Base-by-base conservation (phyloP, 2,329 filamentous ascomycete genomes). In the Paracoccidioides lutzii region DNA sequence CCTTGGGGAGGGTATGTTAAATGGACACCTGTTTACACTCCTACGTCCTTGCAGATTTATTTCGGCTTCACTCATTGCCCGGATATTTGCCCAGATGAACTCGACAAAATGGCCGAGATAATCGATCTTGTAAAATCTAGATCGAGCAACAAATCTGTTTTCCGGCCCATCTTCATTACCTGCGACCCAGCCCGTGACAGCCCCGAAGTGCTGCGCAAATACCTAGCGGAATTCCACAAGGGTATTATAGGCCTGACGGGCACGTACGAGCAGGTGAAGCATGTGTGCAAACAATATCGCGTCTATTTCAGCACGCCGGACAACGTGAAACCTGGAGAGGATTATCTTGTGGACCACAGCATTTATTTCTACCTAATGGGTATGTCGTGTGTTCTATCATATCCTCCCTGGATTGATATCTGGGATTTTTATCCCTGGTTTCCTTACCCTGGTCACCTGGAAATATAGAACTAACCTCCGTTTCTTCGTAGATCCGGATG, bases 281-380 rank as follows among this genome's bases (percentile, higher is more conserved):
- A 85, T 61, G 84, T 94, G 56, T 98, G 93, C 78, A 97, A 95
- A 77, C 85, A 85, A 62, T 98, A 97, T 72, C 80, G 93, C 22
- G 93, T 98, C 55, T 98, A 98, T 75, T 98, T 98, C 67, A 93
- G 87, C 67, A 98, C 93, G 50, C 93, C 93, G 38, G 78, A 82
- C 64, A 81, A 90, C 60, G 88, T 97, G 56, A 86, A 90, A 77
- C 86, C 90, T 0, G 93, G 91, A 1, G 87, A 96, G 76, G 93
- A 98, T 72, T 98, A 98, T 69, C 73, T 98, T 64, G 93, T 98
- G 10, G 93, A 98, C 71, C 93, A 98, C 75, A 96, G 90, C 71
- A 98, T 98, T 64, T 98, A 98, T 78, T 98, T 98, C 67, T 98
- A 98, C 72, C 75, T 98, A 63, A 98, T 98, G 93, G 81, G 81